A percentile compares a stretch with the other conserved stretches of the same genome.
Conservation (phyloP, 345 rosid species). For the Eucalyptus sp. region DNA sequence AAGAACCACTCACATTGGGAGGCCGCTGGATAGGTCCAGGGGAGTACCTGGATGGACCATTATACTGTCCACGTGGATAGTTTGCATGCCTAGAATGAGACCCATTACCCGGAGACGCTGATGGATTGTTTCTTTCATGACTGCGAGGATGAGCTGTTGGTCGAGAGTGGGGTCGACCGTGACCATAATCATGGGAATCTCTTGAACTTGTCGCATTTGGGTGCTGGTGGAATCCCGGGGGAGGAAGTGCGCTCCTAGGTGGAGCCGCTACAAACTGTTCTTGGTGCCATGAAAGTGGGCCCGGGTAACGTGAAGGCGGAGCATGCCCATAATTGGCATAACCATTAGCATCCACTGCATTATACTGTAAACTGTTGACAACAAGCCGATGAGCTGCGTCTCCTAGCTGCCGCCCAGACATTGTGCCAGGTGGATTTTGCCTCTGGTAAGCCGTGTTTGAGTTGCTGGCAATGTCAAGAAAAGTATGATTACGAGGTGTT, state of each 20-base stretch:
- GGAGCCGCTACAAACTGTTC: neutral
- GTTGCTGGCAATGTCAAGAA: neutral
- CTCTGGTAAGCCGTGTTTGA: slow-evolving; percentile 17
- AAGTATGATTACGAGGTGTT: neutral
- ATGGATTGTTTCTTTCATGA: neutral
- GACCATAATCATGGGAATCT: neutral
- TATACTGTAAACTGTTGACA: slow-evolving; percentile 43
- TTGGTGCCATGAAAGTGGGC: neutral
- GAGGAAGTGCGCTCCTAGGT: slow-evolving; percentile 5
- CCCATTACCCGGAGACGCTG: neutral
- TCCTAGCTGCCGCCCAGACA: slow-evolving; percentile 55
- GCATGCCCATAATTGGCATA: slow-evolving; percentile 11
- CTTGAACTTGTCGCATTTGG: neutral
- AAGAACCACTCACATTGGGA: neutral
- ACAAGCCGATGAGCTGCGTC: slow-evolving; percentile 66
- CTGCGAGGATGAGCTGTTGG: slow-evolving; percentile 6
- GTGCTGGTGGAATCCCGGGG: neutral
- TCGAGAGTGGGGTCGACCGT: neutral
- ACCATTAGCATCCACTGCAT: slow-evolving; percentile 7
- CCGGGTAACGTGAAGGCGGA: slow-evolving; percentile 13
- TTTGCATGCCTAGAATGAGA: neutral
- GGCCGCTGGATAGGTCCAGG: slow-evolving; percentile 3
- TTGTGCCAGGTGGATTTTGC: slow-evolving; percentile 43
- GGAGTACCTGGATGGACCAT: slow-evolving; percentile 14
- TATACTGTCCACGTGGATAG: neutral